Evolutionary conservation across 495 filamentous ascomycete species (phyloP), one percentile per base, ranked within the genome.

Genomic region (Arthonia radiata): DNA sequence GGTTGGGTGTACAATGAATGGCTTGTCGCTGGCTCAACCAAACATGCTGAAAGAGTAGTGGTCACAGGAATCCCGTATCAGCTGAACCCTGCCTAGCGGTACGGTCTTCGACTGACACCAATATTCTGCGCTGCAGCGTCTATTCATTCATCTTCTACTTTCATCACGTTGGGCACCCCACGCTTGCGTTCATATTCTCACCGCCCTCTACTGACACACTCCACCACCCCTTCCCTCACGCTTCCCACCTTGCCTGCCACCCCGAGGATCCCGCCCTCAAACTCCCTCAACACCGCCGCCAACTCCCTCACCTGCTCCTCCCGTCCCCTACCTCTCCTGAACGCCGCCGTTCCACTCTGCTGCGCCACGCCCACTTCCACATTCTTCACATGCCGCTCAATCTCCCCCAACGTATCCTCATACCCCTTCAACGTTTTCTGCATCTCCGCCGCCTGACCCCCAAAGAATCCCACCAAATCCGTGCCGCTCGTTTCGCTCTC

Each of bases 381-480:
- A 3, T 69, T 66, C 26, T 71, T 56, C 25, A 92, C 54, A 43
- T 86, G 78, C 35, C 64, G 57, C 47, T 91, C 80, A 27, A 92
- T 79, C 44, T 90, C 79, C 25, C 60, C 53, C 26, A 91, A 47
- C 32, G 72, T 77, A 16, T 52, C 47, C 34, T 66, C 60, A 41
- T 81, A 80, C 35, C 48, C 56, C 4, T 58, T 54, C 17, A 82
- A 57, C 15, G 70, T 69, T 4, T 53, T 45, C 5, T 59, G 50
- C 62, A 90, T 70, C 36, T 71, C 74, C 25, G 77, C 67, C 0
- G 71, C 60, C 11, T 72, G 65, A 23, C 57, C 58, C 4, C 62
- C 67, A 46, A 91, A 89, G 46, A 72, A 89, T 21, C 62, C 59
- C 22, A 90, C 66, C 15, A 92, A 50, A 37, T 67, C 47, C 32